A percentile compares a stretch with the other conserved stretches of the same genome.
These are phyloP conservation scores for Termitomyces sp. DNA, from an alignment of 768 basidiomycete species.

Conservation along the genomic window DNA sequence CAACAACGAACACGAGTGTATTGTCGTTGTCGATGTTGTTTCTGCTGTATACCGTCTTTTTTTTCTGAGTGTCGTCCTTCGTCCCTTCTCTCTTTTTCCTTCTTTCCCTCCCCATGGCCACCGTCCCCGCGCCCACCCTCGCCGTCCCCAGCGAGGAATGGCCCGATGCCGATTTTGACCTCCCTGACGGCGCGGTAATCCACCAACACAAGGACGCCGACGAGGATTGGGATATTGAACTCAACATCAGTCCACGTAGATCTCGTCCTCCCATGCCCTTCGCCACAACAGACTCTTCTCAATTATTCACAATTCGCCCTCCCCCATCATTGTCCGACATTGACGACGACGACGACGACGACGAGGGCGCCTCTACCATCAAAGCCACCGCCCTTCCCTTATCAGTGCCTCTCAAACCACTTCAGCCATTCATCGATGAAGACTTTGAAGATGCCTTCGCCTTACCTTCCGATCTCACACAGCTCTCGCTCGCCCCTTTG, in stretches of 20 bases:
- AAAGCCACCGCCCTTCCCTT: slow-evolving; percentile 56
- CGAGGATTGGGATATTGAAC: slow-evolving; percentile 79
- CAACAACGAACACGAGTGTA: slow-evolving; percentile 24
- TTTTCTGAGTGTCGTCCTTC: not conserved
- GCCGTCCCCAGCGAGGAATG: slow-evolving; percentile 66
- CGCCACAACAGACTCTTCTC: slow-evolving; percentile 33
- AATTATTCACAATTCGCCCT: slow-evolving; percentile 61
- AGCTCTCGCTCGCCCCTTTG: slow-evolving; percentile 75
- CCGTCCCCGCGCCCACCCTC: slow-evolving; percentile 54
- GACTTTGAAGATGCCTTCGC: slow-evolving; percentile 84
- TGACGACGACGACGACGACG: slow-evolving; percentile 67
- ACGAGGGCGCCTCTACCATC: slow-evolving; percentile 81
- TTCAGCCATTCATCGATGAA: slow-evolving; percentile 51
- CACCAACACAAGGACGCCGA: slow-evolving; percentile 60
- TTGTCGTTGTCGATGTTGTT: slow-evolving; percentile 7
- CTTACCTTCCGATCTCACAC: slow-evolving; percentile 74
- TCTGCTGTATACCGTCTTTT: not conserved
- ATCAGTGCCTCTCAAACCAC: slow-evolving; percentile 24
- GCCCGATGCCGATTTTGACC: slow-evolving; percentile 83
- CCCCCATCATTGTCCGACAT: slow-evolving; percentile 41
- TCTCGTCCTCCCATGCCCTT: slow-evolving; percentile 31
- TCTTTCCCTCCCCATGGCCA: slow-evolving; percentile 36
- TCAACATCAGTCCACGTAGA: slow-evolving; percentile 59
- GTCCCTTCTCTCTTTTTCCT: slow-evolving; percentile 8
- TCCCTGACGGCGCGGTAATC: slow-evolving; percentile 69